Evolutionary conservation across 1,284 basidiomycete genomes (phyloP), one percentile per base, ranked within the genome.

Genomic region (Trichosporon sp.): DNA sequence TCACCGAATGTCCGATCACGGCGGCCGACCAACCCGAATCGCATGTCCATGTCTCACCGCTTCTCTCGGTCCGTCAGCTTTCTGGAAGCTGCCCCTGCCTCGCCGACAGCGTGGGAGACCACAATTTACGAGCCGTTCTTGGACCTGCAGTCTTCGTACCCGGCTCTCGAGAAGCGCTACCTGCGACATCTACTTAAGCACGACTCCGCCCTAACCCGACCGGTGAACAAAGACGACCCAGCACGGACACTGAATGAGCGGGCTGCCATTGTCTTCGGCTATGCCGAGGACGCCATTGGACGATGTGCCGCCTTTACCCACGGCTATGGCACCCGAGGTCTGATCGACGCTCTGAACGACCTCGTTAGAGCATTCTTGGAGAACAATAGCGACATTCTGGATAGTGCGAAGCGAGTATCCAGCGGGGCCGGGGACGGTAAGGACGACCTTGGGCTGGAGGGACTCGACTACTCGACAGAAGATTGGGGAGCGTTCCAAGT

Each of bases 111-210:
- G 16, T 96, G 94, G 94, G 92, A 95, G 73, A 88, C 89, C 61
- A 87, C 89, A 40, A 83, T 96, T 9, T 95, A 93, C 77, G 92
- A 94, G 74, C 91, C 94, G 0, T 96, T 95, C 82, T 82, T 94
- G 19, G 90, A 94, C 73, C 89, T 89, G 67, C 94, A 96, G 74
- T 83, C 86, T 16, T 88, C 92, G 61, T 96, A 95, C 77, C 85
- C 86, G 0, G 80, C 83, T 0, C 83, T 95, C 37, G 94, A 97
- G 78, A 84, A 85, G 49, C 85, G 86, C 10, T 84, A 86, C 58
- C 80, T 95, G 56, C 83, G 86, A 4, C 83, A 87, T 44, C 82
- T 84, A 27, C 83, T 91, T 16, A 36, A 79, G 76, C 64, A 78
- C 79, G 60, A 83, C 83, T 49, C 78, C 82, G 57, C 79, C 70